Conservation (phyloP, 345 rosid species). For the Brassica nigra region DNA sequence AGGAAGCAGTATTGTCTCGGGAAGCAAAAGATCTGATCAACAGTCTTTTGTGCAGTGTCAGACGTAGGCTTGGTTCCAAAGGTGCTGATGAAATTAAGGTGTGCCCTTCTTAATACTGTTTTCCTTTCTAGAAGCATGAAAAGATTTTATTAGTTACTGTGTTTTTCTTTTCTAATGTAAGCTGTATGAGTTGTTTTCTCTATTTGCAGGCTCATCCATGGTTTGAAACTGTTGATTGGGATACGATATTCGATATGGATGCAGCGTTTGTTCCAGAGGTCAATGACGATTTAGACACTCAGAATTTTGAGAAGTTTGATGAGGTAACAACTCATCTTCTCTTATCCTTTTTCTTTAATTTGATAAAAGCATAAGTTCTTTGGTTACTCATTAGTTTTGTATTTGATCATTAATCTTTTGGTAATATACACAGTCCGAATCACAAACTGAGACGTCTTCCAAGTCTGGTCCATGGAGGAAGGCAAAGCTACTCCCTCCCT, state of each 20-base stretch:
- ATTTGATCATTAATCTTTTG: conserved; percentile 1
- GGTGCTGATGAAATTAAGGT: conserved; percentile 97
- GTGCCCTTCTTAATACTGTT: conserved; percentile 15
- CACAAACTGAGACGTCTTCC: conserved; percentile 47
- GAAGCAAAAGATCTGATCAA: conserved; percentile 83
- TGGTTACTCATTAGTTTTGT: conserved; percentile 6
- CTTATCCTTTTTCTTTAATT: not conserved
- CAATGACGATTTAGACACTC: conserved; percentile 91
- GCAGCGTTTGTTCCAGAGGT: conserved; percentile 97
- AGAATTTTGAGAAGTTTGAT: conserved; percentile 94
- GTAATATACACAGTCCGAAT: conserved; percentile 48
- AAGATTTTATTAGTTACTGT: not conserved
- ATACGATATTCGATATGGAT: conserved; percentile 78
- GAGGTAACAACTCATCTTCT: conserved; percentile 53
- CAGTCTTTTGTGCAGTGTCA: conserved; percentile 84
- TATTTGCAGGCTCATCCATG: conserved; percentile 77
- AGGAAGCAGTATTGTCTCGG: conserved; percentile 84
- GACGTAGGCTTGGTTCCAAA: conserved; percentile 83
- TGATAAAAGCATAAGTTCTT: not conserved
- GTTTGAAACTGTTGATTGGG: conserved; percentile 81
- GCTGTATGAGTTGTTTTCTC: conserved; percentile 19
- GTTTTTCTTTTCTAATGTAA: not conserved
- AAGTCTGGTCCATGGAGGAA: conserved; percentile 88
- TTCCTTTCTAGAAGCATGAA: not conserved
- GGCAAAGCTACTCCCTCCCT: conserved; percentile 42